Conservation (phyloP, 306 rosid species). For the Sindora glabra region DNA sequence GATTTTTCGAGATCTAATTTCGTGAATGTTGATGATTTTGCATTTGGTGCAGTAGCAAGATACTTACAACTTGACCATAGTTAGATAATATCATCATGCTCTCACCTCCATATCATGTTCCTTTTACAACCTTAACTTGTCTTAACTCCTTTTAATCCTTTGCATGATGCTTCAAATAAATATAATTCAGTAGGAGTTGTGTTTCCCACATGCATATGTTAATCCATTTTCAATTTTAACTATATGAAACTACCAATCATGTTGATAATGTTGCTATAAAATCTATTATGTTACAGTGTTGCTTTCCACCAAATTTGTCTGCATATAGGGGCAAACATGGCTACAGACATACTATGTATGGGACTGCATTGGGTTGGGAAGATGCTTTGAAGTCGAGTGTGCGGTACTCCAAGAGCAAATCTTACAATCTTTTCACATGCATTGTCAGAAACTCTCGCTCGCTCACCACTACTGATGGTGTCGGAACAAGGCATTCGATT, state of each 20-base stretch:
- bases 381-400: constrained; percentile 40
- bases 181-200: background rate
- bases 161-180: background rate
- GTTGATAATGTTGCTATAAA: background rate
- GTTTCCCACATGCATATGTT: no score
- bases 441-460: no score
- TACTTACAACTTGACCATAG: constrained; percentile 45
- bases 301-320: constrained; percentile 38
- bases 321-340: constrained; percentile 37
- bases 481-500: no score
- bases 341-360: constrained; percentile 38
- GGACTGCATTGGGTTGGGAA: constrained; percentile 47
- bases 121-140: background rate
- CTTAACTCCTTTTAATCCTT: background rate
- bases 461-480: no score
- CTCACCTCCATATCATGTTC: no score
- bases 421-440: constrained; percentile 53
- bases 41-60: no score
- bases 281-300: constrained; percentile 35
- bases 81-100: no score
- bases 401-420: constrained; percentile 32
- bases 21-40: no score
- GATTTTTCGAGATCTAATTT: constrained; percentile 58
- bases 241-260: no score
- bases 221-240: no score